These are phyloP conservation scores for Fusarium domesticum DNA, from an alignment of 2,329 filamentous ascomycete species.

Conservation along the genomic window DNA sequence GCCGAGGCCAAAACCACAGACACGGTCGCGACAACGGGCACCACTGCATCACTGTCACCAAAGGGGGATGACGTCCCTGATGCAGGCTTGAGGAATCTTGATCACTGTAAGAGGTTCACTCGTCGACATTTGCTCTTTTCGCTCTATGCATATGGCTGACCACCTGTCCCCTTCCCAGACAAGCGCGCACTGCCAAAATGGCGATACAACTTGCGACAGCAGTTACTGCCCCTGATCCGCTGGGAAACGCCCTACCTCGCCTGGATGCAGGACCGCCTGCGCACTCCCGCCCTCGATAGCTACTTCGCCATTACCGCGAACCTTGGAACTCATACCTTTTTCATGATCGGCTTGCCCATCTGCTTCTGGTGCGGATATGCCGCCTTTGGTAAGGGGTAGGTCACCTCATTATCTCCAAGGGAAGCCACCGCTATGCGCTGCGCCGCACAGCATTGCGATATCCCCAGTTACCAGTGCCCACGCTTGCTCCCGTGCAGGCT, in stretches of 20 bases:
- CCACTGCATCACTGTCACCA: conserved; percentile 6
- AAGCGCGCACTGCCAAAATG: conserved; percentile 79
- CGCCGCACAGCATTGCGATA: conserved; percentile 7
- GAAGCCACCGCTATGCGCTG: conserved; percentile 3
- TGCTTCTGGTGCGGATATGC: conserved; percentile 95
- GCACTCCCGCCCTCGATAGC: conserved; percentile 82
- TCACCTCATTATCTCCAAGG: conserved; percentile 18
- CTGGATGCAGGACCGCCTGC: conserved; percentile 74
- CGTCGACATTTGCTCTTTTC: neutral
- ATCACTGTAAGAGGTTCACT: conserved; percentile 60
- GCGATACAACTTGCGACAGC: conserved; percentile 82
- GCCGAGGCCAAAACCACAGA: conserved; percentile 11
- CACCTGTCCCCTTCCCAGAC: conserved; percentile 50
- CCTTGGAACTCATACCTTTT: conserved; percentile 95
- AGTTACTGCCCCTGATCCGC: conserved; percentile 79
- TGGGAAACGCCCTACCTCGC: conserved; percentile 96
- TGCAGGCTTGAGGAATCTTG: conserved; percentile 75
- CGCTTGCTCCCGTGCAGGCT: neutral
- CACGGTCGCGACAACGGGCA: conserved; percentile 7
- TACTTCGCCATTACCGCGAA: conserved; percentile 98
- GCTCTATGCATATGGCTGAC: conserved; percentile 9
- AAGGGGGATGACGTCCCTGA: conserved; percentile 44
- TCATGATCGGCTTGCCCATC: conserved; percentile 92
- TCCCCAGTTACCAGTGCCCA: neutral
- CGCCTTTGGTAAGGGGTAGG: conserved; percentile 81